Percentiles rank a stretch among this genome's conserved stretches.
Evolutionary conservation across 2,329 filamentous ascomycete species (phyloP).

Genomic region (Colletotrichum godetiae): DNA sequence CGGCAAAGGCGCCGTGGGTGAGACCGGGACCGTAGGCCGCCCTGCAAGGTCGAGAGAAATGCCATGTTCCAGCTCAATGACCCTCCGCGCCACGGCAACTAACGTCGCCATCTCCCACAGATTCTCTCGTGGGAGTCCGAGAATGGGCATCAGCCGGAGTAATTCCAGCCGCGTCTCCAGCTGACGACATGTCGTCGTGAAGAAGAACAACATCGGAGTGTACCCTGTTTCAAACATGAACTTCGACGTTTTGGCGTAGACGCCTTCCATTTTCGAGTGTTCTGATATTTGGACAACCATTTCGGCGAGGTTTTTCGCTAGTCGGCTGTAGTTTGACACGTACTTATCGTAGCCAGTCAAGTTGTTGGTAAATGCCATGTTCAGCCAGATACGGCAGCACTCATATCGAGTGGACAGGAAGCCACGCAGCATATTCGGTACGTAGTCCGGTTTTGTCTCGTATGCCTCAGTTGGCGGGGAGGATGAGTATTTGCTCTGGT

Average conservation of each 20-base stretch:
- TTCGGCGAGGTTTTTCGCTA: not conserved
- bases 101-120: constrained; percentile 28
- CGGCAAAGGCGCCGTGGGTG: not conserved
- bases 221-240: constrained; percentile 31
- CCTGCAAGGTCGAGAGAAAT: constrained; percentile 17
- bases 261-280: not conserved
- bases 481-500: constrained; percentile 41
- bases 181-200: constrained; percentile 18
- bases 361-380: constrained; percentile 48
- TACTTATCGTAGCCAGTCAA: constrained; percentile 19
- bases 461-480: constrained; percentile 41
- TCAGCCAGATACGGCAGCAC: constrained; percentile 29
- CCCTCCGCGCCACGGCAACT: constrained; percentile 18
- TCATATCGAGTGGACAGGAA: constrained; percentile 26
- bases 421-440: constrained; percentile 6
- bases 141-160: constrained; percentile 18
- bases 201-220: constrained; percentile 28
- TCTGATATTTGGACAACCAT: not conserved
- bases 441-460: constrained; percentile 38
- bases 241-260: not conserved
- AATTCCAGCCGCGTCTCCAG: constrained; percentile 20
- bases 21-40: not conserved
- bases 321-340: constrained; percentile 13
- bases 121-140: constrained; percentile 21
- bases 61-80: constrained; percentile 29